Evolutionary conservation across 2,329 filamentous ascomycete species (phyloP), one percentile per base, ranked within the genome.

Genomic region (Sporothrix mexicana): DNA sequence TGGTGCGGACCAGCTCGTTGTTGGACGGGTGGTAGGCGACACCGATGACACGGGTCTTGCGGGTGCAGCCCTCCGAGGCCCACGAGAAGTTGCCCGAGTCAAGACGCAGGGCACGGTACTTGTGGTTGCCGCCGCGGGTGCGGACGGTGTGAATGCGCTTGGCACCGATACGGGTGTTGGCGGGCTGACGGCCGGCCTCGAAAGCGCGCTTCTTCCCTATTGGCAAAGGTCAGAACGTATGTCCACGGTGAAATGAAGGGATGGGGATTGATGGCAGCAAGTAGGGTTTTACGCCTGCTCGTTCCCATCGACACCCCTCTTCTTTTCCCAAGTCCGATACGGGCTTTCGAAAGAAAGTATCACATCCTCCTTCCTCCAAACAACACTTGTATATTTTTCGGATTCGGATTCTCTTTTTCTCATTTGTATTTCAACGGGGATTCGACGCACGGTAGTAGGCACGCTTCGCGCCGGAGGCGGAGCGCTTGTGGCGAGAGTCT

Each of bases 1-100:
- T 99, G 87, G 96, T 99, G 84, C 96, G 96, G 89, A 99, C 95
- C 80, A 99, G 91, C 89, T 99, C 96, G 94, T 99, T 99, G 95
- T 99, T 99, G 85, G 95, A 98, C 77, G 96, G 97, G 88, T 99
- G 97, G 93, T 94, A 99, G 84, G 92, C 92, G 87, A 99, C 97
- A 82, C 89, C 94, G 85, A 99, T 98, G 85, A 99, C 93, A 89
- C 97, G 96, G 86, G 93, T 94, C 92, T 99, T 99, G 91, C 96
- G 95, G 87, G 95, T 93, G 86, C 94, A 89, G 83, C 95, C 95
- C 90, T 99, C 96, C 79, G 94, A 98, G 82, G 93, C 95, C 96
- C 96, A 99, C 82, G 95, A 95, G 88, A 98, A 99, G 92, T 99
- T 99, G 84, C 96, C 96, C 78, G 94, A 92, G 85, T 99, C 96